Evolutionary conservation across 305 asterid genomes (phyloP).

Genomic region (Andrographis paniculata): DNA sequence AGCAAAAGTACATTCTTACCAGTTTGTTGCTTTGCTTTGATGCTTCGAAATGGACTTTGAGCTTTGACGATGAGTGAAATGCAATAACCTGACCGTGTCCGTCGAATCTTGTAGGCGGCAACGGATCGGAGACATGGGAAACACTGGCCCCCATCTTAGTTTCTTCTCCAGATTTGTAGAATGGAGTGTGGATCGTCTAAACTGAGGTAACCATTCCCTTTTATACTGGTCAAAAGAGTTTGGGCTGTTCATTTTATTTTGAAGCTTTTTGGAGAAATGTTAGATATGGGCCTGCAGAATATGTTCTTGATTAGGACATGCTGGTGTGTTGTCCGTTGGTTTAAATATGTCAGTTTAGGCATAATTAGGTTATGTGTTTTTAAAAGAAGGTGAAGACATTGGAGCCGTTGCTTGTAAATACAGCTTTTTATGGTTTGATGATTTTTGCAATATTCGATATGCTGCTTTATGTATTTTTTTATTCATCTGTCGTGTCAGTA

Average conservation of each 20-base stretch:
- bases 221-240: no score
- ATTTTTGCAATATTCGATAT: neutral
- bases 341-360: no score
- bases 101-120: neutral
- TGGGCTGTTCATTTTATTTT: no score
- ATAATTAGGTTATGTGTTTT: neutral
- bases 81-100: conserved; percentile 29
- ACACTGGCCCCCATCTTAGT: neutral
- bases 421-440: no score
- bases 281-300: neutral
- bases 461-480: neutral
- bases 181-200: no score
- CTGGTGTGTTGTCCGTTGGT: neutral
- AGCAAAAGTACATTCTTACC: conserved; percentile 19
- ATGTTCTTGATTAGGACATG: neutral
- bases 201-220: no score
- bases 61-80: conserved; percentile 50
- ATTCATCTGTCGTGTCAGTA: neutral
- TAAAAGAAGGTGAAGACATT: neutral
- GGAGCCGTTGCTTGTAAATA: neutral
- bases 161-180: neutral
- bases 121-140: neutral
- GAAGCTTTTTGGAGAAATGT: no score
- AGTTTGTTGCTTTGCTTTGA: conserved; percentile 42
- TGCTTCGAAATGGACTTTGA: conserved; percentile 51